These are phyloP conservation scores for Debaryomyces nepalensis DNA, from an alignment of 1,139 yeast genomes.

Conservation along the genomic window DNA sequence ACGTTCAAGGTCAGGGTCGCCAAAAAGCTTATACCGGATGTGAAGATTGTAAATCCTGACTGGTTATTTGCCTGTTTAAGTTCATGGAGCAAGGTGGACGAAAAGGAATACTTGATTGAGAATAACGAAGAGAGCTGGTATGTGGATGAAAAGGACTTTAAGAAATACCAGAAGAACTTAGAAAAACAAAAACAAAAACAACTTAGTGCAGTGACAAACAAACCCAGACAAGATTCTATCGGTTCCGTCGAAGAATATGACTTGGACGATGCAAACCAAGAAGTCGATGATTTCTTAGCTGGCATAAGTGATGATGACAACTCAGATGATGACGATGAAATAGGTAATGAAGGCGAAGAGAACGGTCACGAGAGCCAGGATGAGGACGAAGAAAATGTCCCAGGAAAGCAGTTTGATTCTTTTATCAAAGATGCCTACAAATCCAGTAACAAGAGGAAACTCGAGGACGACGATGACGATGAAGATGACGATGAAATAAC, in stretches of 20 bases:
- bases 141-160: slow-evolving; percentile 48
- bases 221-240: slow-evolving; percentile 34
- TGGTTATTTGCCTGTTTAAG: slow-evolving; percentile 91
- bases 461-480: slow-evolving; percentile 24
- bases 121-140: slow-evolving; percentile 48
- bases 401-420: slow-evolving; percentile 24
- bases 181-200: slow-evolving; percentile 24
- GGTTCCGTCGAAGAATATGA: slow-evolving; percentile 46
- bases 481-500: no score
- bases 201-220: slow-evolving; percentile 17
- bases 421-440: slow-evolving; percentile 40
- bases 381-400: slow-evolving; percentile 14
- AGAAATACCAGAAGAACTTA: slow-evolving; percentile 43
- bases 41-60: slow-evolving; percentile 85
- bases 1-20: slow-evolving; percentile 79
- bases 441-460: slow-evolving; percentile 27
- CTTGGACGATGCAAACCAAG: slow-evolving; percentile 61
- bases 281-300: slow-evolving; percentile 64
- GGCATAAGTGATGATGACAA: slow-evolving; percentile 57
- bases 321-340: slow-evolving; percentile 36
- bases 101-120: slow-evolving; percentile 59
- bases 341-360: slow-evolving; percentile 33
- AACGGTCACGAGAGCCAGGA: slow-evolving; percentile 24
- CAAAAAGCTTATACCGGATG: slow-evolving; percentile 62
- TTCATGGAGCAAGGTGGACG: slow-evolving; percentile 74